These are phyloP conservation scores for Cymbomonas tetramitiformis DNA, from an alignment of 139 green algal species.

Conservation along the genomic window DNA sequence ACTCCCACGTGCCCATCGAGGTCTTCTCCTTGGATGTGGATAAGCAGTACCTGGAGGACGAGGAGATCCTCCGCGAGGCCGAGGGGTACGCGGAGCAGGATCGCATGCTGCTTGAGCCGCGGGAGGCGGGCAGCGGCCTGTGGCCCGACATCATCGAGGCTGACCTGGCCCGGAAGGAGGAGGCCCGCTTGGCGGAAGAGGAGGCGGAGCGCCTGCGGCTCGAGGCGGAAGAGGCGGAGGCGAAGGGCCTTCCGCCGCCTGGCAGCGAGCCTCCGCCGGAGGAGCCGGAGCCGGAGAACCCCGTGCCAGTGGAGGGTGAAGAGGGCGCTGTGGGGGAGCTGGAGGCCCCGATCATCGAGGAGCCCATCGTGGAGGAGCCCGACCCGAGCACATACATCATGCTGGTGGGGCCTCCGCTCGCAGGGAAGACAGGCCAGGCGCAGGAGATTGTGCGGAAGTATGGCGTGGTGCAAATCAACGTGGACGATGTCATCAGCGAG, in stretches of 20 bases:
- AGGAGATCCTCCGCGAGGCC: conserved; percentile 35
- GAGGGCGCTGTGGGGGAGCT: no score
- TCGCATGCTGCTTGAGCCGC: conserved; percentile 30
- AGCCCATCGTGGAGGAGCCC: no score
- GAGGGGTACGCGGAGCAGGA: conserved; percentile 30
- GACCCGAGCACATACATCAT: conserved; percentile 20
- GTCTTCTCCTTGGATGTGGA: conserved; percentile 59
- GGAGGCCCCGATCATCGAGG: no score
- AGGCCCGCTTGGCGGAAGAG: background rate
- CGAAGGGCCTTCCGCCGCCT: no score
- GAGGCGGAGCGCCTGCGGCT: conserved; percentile 2
- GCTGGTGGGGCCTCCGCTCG: conserved; percentile 28
- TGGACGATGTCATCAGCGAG: no score
- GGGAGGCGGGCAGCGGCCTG: conserved; percentile 30
- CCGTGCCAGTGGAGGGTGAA: no score
- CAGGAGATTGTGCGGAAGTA: conserved; percentile 34
- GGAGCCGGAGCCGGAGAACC: no score
- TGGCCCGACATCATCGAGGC: conserved; percentile 40
- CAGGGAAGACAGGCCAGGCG: background rate
- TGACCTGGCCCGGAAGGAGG: background rate
- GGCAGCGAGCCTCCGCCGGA: no score
- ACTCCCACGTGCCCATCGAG: conserved; percentile 36
- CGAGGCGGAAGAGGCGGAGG: conserved; percentile 18
- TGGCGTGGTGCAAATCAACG: no score
- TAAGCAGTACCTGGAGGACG: conserved; percentile 42